A percentile compares a stretch with the other conserved stretches of the same genome.
These are phyloP conservation scores for Kluyveromyces wickerhamii DNA, from an alignment of 805 yeast species.

Conservation along the genomic window DNA sequence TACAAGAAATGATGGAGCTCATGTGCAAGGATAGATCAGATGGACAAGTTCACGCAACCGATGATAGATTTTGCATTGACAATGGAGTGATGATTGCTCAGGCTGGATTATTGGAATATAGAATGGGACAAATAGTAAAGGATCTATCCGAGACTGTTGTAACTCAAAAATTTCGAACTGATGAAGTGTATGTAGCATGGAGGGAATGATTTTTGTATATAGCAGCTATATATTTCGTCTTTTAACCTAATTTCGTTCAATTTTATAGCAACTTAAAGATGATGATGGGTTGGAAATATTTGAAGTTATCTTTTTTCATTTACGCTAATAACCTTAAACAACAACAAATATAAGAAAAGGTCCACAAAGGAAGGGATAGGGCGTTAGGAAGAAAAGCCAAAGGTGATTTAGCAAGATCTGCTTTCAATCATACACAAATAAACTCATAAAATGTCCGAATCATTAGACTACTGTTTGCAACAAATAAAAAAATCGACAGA, in stretches of 20 bases:
- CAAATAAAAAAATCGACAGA: constrained; percentile 34
- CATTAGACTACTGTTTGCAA: constrained; percentile 25
- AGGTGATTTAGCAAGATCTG: too few relatives aligned
- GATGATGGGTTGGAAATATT: too few relatives aligned
- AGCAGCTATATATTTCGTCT: too few relatives aligned
- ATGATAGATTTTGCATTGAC: constrained; percentile 93
- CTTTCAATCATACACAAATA: too few relatives aligned
- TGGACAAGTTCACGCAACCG: constrained; percentile 90
- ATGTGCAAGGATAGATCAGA: constrained; percentile 81
- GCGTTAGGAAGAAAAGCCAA: too few relatives aligned
- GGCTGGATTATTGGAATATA: constrained; percentile 80
- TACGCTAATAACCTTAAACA: too few relatives aligned
- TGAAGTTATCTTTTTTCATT: too few relatives aligned
- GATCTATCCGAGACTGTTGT: constrained; percentile 68
- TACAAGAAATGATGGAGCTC: constrained; percentile 93
- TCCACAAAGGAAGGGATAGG: too few relatives aligned
- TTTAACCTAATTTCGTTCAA: too few relatives aligned
- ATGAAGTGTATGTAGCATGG: constrained; percentile 87
- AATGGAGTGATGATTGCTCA: constrained; percentile 99
- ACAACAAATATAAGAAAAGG: too few relatives aligned
- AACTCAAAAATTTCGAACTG: constrained; percentile 90
- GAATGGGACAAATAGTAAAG: constrained; percentile 63
- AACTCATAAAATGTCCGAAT: constrained; percentile 17
- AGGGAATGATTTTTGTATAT: constrained; percentile 40
- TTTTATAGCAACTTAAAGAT: too few relatives aligned